Conservation (phyloP, 2,329 filamentous ascomycete species). For the Lojkania enalia region DNA sequence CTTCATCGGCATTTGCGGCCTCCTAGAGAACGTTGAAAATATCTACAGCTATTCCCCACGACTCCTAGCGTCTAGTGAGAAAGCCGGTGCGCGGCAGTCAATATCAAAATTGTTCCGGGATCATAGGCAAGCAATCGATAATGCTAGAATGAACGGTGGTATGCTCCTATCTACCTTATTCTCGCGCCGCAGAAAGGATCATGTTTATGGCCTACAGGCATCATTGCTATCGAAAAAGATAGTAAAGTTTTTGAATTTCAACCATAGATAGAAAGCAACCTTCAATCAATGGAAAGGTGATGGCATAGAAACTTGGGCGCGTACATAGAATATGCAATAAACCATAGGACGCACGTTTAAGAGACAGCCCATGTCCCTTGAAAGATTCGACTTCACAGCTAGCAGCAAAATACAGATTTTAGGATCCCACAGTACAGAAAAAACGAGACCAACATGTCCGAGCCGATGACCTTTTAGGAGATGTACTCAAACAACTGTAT, state of each 20-base stretch:
- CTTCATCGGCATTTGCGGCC: slow-evolving; percentile 72
- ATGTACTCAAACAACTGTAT: slow-evolving; percentile 48
- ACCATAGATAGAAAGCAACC: slow-evolving; percentile 61
- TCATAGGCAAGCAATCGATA: slow-evolving; percentile 63
- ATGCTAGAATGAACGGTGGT: slow-evolving; percentile 58
- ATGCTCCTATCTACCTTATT: slow-evolving; percentile 76
- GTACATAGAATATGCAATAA: slow-evolving; percentile 69
- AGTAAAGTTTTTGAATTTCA: slow-evolving; percentile 66
- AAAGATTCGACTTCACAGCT: slow-evolving; percentile 71
- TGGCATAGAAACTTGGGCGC: slow-evolving; percentile 69
- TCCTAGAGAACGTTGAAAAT: slow-evolving; percentile 70
- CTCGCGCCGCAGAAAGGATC: slow-evolving; percentile 74
- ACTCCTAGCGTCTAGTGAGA: slow-evolving; percentile 36
- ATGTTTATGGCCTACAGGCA: slow-evolving; percentile 73
- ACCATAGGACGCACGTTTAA: slow-evolving; percentile 55
- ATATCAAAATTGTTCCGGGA: slow-evolving; percentile 70
- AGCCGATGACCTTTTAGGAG: slow-evolving; percentile 30
- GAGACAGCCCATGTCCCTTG: slow-evolving; percentile 57
- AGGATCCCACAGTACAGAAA: slow-evolving; percentile 57
- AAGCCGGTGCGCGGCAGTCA: slow-evolving; percentile 34
- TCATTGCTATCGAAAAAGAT: slow-evolving; percentile 67
- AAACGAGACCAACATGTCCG: slow-evolving; percentile 23
- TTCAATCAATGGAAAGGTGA: slow-evolving; percentile 64
- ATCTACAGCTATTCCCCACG: slow-evolving; percentile 47
- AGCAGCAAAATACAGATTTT: slow-evolving; percentile 71